Conservation (phyloP, 2,329 filamentous ascomycete species). For the Blastomyces percursus region DNA sequence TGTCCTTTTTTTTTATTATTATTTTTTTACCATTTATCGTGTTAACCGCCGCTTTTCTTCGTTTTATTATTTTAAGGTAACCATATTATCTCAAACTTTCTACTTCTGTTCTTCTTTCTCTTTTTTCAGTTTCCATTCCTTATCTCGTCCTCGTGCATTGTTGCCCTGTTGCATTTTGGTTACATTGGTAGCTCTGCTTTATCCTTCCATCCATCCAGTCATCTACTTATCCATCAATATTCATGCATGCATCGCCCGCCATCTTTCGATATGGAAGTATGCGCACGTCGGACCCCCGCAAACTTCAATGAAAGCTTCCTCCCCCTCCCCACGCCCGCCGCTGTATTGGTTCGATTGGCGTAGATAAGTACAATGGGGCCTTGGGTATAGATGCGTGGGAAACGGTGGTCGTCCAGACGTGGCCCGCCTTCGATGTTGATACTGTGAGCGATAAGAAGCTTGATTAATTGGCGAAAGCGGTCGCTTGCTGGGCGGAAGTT, state of each 20-base stretch:
- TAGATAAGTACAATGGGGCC: too few species aligned
- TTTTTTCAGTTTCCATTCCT: neutral
- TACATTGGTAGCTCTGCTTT: neutral
- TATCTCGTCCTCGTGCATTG: neutral
- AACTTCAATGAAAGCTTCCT: neutral
- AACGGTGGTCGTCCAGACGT: too few species aligned
- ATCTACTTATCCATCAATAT: neutral
- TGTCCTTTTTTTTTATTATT: neutral
- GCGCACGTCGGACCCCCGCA: too few species aligned
- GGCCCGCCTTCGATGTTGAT: too few species aligned
- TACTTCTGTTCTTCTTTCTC: neutral
- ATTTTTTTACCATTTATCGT: neutral
- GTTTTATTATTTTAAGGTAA: neutral
- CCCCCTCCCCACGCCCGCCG: too few species aligned
- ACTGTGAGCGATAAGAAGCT: too few species aligned
- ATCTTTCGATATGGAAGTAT: neutral
- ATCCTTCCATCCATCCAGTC: neutral
- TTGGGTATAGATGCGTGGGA: too few species aligned
- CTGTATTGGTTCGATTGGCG: too few species aligned
- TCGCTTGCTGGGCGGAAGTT: too few species aligned
- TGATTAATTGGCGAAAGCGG: too few species aligned
- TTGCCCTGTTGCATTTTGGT: neutral
- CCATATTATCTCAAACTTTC: neutral
- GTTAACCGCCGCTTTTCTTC: neutral
- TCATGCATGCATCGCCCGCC: neutral